Evolutionary conservation across 768 basidiomycete genomes (phyloP).

Genomic region (Amanita thiersii): DNA sequence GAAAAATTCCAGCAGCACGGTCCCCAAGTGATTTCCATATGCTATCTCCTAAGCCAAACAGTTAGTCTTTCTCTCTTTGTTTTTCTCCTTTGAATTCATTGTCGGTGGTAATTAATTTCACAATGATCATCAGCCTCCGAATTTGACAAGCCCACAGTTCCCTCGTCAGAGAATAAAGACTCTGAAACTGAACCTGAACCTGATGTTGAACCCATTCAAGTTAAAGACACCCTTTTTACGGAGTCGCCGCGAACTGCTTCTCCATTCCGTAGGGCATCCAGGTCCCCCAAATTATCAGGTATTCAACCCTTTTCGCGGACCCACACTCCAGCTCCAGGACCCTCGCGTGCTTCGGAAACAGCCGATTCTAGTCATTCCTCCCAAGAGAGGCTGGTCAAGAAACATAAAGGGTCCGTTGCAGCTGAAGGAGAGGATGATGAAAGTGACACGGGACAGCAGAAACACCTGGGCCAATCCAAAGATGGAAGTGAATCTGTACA

Average conservation of each 20-base stretch:
- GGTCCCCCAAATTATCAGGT: too few relatives aligned
- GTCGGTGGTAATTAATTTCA: too few relatives aligned
- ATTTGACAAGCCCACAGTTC: too few relatives aligned
- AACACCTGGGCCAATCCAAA: constrained; percentile 17
- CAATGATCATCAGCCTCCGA: too few relatives aligned
- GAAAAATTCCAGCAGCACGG: constrained; percentile 9
- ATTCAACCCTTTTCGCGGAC: not conserved
- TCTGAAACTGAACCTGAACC: constrained; percentile 42
- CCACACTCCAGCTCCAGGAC: constrained; percentile 10
- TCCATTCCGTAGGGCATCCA: constrained; percentile 1
- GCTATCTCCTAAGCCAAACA: constrained; percentile 1
- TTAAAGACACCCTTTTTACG: constrained; percentile 9
- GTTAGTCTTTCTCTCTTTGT: too few relatives aligned
- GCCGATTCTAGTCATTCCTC: too few relatives aligned
- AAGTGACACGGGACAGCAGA: constrained; percentile 48
- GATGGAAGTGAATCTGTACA: constrained; percentile 17
- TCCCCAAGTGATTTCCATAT: constrained; percentile 9
- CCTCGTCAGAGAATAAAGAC: too few relatives aligned
- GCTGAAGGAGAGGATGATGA: constrained; percentile 43
- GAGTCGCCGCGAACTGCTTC: constrained; percentile 9
- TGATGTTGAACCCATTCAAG: constrained; percentile 19
- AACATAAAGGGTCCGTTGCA: constrained; percentile 25
- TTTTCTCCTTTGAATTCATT: too few relatives aligned
- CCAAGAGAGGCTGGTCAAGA: constrained; percentile 42
- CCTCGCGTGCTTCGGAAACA: constrained; percentile 39